Percentiles rank a stretch among this genome's conserved stretches.
Conservation (phyloP, 169 alveolate species). For the Babesia divergens region DNA sequence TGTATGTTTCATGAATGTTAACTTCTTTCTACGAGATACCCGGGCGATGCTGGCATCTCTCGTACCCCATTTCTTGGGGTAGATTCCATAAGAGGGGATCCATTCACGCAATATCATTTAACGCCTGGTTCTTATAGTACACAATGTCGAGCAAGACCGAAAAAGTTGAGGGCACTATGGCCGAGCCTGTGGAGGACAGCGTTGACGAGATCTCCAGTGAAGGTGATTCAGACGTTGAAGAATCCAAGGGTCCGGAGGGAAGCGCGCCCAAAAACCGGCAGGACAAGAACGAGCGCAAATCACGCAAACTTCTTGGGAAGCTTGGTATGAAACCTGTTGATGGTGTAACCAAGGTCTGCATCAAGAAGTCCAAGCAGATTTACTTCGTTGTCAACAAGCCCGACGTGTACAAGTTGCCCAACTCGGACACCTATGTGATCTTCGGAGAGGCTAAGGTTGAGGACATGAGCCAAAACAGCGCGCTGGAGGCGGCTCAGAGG, state of each 20-base stretch:
- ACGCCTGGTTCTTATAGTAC: not conserved
- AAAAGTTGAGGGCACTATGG: not conserved
- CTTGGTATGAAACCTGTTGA: constrained; percentile 89
- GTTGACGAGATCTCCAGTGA: constrained; percentile 48
- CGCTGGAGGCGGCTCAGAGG: constrained; percentile 74
- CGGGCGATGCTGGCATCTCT: too few species aligned
- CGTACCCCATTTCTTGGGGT: constrained; percentile 32
- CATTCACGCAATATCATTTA: not conserved
- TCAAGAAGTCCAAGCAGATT: constrained; percentile 88
- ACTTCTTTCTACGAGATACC: too few species aligned
- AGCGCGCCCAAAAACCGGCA: constrained; percentile 31
- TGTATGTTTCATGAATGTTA: too few species aligned
- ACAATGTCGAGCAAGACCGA: constrained; percentile 8
- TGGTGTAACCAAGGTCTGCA: constrained; percentile 89
- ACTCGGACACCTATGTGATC: constrained; percentile 90
- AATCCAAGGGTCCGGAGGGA: constrained; percentile 45
- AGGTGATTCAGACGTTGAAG: constrained; percentile 57
- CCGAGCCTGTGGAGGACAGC: constrained; percentile 46
- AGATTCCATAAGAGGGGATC: not conserved
- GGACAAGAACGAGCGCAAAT: constrained; percentile 93
- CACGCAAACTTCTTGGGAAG: constrained; percentile 88
- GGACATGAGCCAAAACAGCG: constrained; percentile 79
- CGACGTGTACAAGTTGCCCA: constrained; percentile 90
- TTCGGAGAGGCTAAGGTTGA: constrained; percentile 96
- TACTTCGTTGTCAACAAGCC: constrained; percentile 89